Base-by-base conservation (phyloP, 2,329 filamentous ascomycete species). In the Metarhizium sp. region DNA sequence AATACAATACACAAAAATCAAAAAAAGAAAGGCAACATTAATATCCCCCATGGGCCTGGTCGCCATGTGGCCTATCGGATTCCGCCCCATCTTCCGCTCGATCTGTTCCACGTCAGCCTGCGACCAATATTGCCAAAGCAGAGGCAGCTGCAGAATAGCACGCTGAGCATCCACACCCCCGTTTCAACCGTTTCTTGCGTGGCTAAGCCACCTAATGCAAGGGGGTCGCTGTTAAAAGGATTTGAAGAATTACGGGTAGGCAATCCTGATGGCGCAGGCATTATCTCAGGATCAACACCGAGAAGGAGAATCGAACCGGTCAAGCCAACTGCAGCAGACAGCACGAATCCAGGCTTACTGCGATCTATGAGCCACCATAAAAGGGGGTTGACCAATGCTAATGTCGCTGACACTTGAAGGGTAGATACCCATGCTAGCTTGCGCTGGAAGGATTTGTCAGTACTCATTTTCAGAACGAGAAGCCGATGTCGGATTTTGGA, bases 361-460 rank as follows among this genome's bases (percentile, higher is more conserved):
- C 92, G 88, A 72, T 99, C 94, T 66, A 99, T 88, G 29, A 97
- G 78, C 72, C 95, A 99, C 94, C 94, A 99, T 18, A 99, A 76
- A 10, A 94, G 87, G 1, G 94, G 92, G 67, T 97, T 97, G 20
- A 88, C 90, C 57, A 97, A 82, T 25, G 91, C 89, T 51, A 99
- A 84, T 1, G 92, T 94, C 30, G 95, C 72, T 1, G 92, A 95
- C 20, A 95, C 85, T 71, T 99, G 94, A n/a, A 96, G 82, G 1
- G 91, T 94, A 8, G 92, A 96, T 63, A 92, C 82, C 94, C 94
- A 99, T 1, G 90, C 88, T 10, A 96, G 81, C 70, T 88, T 90
- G 60, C 94, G 86, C 90, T 95, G 49, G 36, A 51, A 55, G 7
- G 48, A 10, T 29, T 50, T 51, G 38, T 20, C n/a, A 18, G 16